Evolutionary conservation across 2,329 filamentous ascomycete genomes (phyloP).

Genomic region (Epichloe glyceriae): DNA sequence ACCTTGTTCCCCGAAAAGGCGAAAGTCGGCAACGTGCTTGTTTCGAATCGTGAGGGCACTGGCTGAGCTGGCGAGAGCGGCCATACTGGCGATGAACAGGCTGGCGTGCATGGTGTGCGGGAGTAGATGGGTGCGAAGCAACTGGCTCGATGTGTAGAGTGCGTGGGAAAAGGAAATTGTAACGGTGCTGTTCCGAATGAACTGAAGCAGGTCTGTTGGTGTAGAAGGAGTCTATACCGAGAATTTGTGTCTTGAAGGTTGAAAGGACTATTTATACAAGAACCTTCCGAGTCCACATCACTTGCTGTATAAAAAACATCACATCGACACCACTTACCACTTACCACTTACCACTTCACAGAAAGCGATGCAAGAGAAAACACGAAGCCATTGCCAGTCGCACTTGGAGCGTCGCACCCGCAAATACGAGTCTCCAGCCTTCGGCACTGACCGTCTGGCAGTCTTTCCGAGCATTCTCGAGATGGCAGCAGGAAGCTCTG

Average conservation of each 20-base stretch:
- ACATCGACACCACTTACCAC: no score
- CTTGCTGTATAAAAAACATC: no score
- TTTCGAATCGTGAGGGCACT: slow-evolving; percentile 9
- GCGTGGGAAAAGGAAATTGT: background rate
- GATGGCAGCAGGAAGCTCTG: no score
- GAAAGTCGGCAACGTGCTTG: slow-evolving; percentile 15
- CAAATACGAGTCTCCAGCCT: slow-evolving; percentile 2
- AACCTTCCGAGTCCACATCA: no score
- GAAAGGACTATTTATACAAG: no score
- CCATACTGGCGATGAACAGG: slow-evolving; percentile 5
- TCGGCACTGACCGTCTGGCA: background rate
- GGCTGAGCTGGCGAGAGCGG: slow-evolving; percentile 7
- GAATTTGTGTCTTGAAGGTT: no score
- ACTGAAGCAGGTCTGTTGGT: no score
- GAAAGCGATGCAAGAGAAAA: background rate
- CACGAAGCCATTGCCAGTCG: background rate
- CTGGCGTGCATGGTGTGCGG: slow-evolving; percentile 8
- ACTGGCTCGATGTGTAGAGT: background rate
- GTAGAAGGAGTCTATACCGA: no score
- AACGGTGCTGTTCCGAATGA: background rate
- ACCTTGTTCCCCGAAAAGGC: slow-evolving; percentile 9
- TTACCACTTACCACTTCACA: background rate
- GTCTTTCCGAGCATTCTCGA: no score
- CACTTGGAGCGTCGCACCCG: slow-evolving; percentile 6
- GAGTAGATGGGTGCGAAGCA: no score